A percentile compares a stretch with the other conserved stretches of the same genome.
phyloP scores from a whole-genome alignment of 768 basidiomycete genomes.

The Tricholoma sp. region DNA sequence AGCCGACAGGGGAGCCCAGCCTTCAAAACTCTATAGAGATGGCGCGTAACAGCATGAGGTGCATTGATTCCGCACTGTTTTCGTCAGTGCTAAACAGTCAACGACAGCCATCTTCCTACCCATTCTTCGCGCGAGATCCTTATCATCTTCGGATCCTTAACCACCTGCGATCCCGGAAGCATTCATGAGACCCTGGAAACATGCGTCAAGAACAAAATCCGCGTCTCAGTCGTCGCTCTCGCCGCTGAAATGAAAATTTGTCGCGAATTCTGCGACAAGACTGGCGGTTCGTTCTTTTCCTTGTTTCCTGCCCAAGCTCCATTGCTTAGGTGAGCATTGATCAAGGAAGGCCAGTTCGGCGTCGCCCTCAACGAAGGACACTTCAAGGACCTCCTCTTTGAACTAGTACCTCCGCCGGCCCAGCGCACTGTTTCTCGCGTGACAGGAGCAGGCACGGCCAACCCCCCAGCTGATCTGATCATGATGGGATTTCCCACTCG shows the following conservation, averaged over 20 bases:
- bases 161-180: slow-evolving; percentile 95
- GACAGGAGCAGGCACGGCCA: slow-evolving; percentile 32
- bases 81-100: neutral
- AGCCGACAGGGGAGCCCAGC: slow-evolving; percentile 90
- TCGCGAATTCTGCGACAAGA: slow-evolving; percentile 84
- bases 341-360: slow-evolving; percentile 69
- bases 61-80: slow-evolving; percentile 7
- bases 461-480: slow-evolving; percentile 86
- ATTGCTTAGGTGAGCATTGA: slow-evolving; percentile 3
- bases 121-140: slow-evolving; percentile 96
- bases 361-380: slow-evolving; percentile 99
- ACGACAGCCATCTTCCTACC: slow-evolving; percentile 87
- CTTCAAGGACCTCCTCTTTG: slow-evolving; percentile 93
- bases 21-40: slow-evolving; percentile 97
- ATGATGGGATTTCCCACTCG: slow-evolving; percentile 99
- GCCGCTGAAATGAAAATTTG: slow-evolving; percentile 99
- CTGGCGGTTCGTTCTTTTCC: slow-evolving; percentile 61
- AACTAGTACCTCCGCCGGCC: slow-evolving; percentile 92
- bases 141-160: slow-evolving; percentile 91
- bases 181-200: slow-evolving; percentile 92
- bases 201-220: slow-evolving; percentile 78
- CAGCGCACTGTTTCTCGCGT: slow-evolving; percentile 53
- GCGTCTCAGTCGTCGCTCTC: slow-evolving; percentile 89
- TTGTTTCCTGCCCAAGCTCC: slow-evolving; percentile 1
- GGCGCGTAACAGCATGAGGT: slow-evolving; percentile 93